Evolutionary conservation across 257 asterid species (phyloP), one percentile per base, ranked within the genome.

Genomic region (Misopates orontium): DNA sequence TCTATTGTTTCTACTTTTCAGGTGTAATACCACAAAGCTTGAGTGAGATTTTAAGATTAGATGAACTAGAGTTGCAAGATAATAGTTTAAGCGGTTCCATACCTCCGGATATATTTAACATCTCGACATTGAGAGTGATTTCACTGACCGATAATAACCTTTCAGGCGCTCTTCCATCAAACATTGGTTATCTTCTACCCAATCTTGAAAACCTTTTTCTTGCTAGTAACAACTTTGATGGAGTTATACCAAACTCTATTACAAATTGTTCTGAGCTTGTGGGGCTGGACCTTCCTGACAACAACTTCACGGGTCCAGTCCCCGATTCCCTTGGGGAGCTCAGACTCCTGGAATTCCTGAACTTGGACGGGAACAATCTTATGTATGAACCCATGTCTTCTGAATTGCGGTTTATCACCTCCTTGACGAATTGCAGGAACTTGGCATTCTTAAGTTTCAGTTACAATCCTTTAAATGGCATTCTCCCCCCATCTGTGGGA

Each of bases 381-480:
- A 28, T 7, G 3, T 2, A 7, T 28, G 36, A 7, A 28, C 7
- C 36, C 7, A 28, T 28, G 36, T 28, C 36, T 2, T 28, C 3
- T 28, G 36, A 28, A 28, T 28, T 28, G 36, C n/a, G 58, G 40
- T 28, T 73, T 23, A 60, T 73, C 44, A 60, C 52, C 23, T 41
- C 50, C 52, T 55, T 73, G 70, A 24, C 59, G 8, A 73, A 73
- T 14, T 75, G 79, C 65, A 47, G 52, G 17, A 4, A 47, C 17
- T 47, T 47, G 13, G 13, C 17, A 47, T 1, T 4, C n/a, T 7
- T 47, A 15, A 5, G 13, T 47, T 1, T 47, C 52, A 1, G 17
- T 10, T 5, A 6, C 1, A 47, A 47, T 47, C 52, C 52, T 47
- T n/a, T 47, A 5, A 47, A 47, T 47, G 52, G 17, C 10, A 47